These are phyloP conservation scores for Globisporangium echinulatum DNA, from an alignment of 352 stramenopile genomes.

Conservation along the genomic window DNA sequence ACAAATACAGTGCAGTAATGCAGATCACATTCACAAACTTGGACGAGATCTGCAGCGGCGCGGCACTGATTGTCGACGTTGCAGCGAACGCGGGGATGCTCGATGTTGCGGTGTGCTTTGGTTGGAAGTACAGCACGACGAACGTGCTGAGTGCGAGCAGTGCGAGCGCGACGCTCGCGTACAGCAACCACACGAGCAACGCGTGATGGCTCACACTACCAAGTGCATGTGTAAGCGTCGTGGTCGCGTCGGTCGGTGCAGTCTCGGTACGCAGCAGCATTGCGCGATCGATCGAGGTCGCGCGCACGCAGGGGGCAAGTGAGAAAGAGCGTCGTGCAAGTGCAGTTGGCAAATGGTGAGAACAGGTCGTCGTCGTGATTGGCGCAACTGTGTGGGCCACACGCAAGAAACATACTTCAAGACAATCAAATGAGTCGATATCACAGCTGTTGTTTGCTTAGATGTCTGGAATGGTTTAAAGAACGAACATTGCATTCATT, in stretches of 20 bases:
- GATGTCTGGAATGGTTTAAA: too few species aligned
- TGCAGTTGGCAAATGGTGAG: too few species aligned
- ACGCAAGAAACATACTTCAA: constrained; percentile 8
- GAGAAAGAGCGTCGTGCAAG: not conserved
- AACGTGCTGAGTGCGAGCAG: constrained; percentile 47
- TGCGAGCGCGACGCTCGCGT: constrained; percentile 48
- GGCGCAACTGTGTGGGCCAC: not conserved
- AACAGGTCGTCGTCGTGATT: too few species aligned
- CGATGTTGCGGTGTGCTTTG: constrained; percentile 38
- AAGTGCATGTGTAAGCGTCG: constrained; percentile 1
- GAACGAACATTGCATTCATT: too few species aligned
- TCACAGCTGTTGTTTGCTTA: too few species aligned
- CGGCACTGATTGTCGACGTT: constrained; percentile 48
- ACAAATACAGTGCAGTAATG: constrained; percentile 59
- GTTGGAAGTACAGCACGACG: constrained; percentile 64
- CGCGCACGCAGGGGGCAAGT: not conserved
- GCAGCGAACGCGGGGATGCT: constrained; percentile 46
- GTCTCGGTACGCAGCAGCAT: constrained; percentile 13
- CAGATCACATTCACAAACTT: constrained; percentile 67
- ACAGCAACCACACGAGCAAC: constrained; percentile 54
- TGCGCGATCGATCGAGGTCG: not conserved
- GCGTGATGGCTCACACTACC: constrained; percentile 26
- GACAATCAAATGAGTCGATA: not conserved
- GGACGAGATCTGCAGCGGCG: constrained; percentile 55
- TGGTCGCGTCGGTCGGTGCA: not conserved